phyloP scores from a whole-genome alignment of 495 filamentous ascomycete genomes.

The Lophiostoma macrostomum region DNA sequence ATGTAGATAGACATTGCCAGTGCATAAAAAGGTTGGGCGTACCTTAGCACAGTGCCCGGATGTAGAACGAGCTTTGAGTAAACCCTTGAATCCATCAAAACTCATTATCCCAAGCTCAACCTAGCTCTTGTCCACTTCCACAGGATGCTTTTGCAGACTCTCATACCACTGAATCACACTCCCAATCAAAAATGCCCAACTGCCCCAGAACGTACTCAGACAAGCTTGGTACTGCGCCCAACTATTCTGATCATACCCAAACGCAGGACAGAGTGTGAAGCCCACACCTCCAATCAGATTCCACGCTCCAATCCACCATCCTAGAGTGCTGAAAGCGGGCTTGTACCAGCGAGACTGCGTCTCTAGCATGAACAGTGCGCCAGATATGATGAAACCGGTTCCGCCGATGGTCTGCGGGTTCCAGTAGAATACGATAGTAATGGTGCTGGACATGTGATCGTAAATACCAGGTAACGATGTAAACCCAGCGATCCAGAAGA shows the following conservation, averaged over 20 bases:
- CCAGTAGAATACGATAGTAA: conserved; percentile 62
- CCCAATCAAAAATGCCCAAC: conserved; percentile 67
- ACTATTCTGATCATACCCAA: conserved; percentile 51
- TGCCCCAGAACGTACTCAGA: conserved; percentile 65
- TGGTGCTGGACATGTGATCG: conserved; percentile 45
- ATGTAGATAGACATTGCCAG: no score
- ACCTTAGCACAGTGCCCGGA: no score
- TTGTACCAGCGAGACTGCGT: conserved; percentile 65
- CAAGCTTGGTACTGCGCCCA: conserved; percentile 56
- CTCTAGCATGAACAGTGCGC: conserved; percentile 64
- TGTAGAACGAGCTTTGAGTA: no score
- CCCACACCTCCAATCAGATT: conserved; percentile 62
- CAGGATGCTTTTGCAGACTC: conserved; percentile 58
- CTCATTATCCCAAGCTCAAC: not conserved
- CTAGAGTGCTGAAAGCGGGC: conserved; percentile 57
- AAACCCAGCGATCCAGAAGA: conserved; percentile 69
- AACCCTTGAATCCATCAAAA: no score
- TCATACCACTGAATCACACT: conserved; percentile 66
- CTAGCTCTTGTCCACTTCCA: conserved; percentile 41
- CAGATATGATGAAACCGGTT: conserved; percentile 59
- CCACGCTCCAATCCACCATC: conserved; percentile 60
- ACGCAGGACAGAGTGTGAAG: conserved; percentile 65
- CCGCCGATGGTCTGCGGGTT: conserved; percentile 67
- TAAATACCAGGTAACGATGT: conserved; percentile 60
- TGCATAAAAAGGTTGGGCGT: no score